Evolutionary conservation across 78 protist genomes (phyloP).

Genomic region (Dictyostelium firmibasis): DNA sequence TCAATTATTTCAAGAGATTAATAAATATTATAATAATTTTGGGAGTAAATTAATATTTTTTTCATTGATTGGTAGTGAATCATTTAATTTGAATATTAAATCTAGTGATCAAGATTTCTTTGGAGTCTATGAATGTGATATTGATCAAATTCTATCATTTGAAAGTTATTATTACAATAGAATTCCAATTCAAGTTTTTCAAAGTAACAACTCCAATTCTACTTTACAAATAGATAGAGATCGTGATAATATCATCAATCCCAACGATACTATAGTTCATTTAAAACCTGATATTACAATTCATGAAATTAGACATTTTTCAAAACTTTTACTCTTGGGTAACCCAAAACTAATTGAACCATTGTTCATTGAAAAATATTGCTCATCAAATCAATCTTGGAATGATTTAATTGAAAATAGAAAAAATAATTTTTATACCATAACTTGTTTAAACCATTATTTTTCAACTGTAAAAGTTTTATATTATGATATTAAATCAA

Average conservation of each 20-base stretch:
- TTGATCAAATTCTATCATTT: conserved; percentile 16
- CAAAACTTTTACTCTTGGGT: conserved; percentile 16
- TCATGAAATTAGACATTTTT: conserved; percentile 27
- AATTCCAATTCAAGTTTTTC: not conserved
- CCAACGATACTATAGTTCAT: conserved; percentile 1
- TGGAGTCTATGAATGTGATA: conserved; percentile 20
- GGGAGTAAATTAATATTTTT: not conserved
- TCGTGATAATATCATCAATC: not conserved
- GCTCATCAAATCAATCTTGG: conserved; percentile 9
- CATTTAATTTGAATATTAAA: conserved; percentile 39
- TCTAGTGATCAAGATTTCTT: conserved; percentile 55
- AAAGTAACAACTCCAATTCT: not conserved
- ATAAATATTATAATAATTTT: not conserved
- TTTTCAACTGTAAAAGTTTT: conserved; percentile 24
- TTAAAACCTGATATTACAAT: conserved; percentile 52
- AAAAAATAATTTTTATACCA: not conserved
- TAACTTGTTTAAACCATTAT: conserved; percentile 16
- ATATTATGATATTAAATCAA: not conserved
- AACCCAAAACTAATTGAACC: conserved; percentile 46
- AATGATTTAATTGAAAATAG: not conserved
- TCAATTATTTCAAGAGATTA: not conserved
- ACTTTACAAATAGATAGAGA: not conserved
- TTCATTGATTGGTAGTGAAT: conserved; percentile 38
- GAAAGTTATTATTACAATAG: not conserved
- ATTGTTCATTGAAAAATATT: not conserved